phyloP scores from a whole-genome alignment of 2,329 filamentous ascomycete genomes.

The Rhynchosporium graminicola region DNA sequence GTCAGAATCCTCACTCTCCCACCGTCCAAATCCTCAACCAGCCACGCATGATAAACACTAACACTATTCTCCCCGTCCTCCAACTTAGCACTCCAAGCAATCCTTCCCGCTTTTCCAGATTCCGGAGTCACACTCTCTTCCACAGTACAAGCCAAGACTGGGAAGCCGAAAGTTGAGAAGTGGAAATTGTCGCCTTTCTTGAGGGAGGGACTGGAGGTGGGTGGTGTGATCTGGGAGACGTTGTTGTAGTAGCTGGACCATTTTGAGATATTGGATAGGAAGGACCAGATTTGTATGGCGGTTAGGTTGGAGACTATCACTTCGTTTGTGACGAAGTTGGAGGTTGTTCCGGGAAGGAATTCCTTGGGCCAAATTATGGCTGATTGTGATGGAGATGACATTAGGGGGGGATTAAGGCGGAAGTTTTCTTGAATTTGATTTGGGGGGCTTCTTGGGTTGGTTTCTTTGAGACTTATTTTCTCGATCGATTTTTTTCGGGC shows the following conservation, averaged over 20 bases:
- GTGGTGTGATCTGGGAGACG: slow-evolving; percentile 1
- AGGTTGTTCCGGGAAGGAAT: slow-evolving; percentile 11
- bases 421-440: too few relatives aligned
- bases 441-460: too few relatives aligned
- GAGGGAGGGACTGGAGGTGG: slow-evolving; percentile 1
- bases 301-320: neutral
- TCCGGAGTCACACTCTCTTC: neutral
- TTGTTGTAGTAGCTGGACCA: slow-evolving; percentile 9
- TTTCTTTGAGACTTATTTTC: too few relatives aligned
- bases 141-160: neutral
- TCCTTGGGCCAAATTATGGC: slow-evolving; percentile 9
- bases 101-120: neutral
- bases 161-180: slow-evolving; percentile 9
- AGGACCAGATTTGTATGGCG: neutral
- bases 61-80: neutral
- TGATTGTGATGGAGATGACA: slow-evolving; percentile 6
- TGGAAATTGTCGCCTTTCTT: neutral
- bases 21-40: slow-evolving; percentile 6
- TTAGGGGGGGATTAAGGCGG: neutral
- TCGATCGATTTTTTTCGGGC: too few relatives aligned
- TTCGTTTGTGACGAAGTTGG: slow-evolving; percentile 12
- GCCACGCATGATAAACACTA: slow-evolving; percentile 10
- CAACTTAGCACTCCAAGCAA: slow-evolving; percentile 1
- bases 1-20: slow-evolving; percentile 8
- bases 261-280: slow-evolving; percentile 7